Percentiles rank a stretch among this genome's conserved stretches.
Evolutionary conservation across 345 rosid species (phyloP).

Genomic region (Laguncularia racemosa): DNA sequence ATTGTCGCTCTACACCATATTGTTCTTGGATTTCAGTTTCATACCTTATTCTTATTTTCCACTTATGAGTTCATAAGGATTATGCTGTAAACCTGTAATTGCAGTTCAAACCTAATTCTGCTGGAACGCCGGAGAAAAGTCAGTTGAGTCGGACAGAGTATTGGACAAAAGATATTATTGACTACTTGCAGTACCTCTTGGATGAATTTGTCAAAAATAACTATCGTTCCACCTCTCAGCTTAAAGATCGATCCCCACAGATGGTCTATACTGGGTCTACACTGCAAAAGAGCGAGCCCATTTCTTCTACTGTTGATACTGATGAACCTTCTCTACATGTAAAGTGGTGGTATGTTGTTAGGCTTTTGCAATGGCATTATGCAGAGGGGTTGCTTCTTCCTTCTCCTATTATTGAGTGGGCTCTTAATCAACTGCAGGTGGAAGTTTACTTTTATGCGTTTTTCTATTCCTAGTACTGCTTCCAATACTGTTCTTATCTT

Average conservation of each 20-base stretch:
- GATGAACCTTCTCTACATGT: slow-evolving; percentile 84
- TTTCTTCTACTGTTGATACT: slow-evolving; percentile 45
- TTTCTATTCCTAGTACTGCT: background rate
- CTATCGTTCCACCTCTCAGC: slow-evolving; percentile 51
- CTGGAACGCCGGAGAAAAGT: slow-evolving; percentile 56
- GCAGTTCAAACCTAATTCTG: slow-evolving; percentile 74
- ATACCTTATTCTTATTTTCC: background rate
- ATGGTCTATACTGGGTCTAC: slow-evolving; percentile 57
- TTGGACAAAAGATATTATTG: slow-evolving; percentile 96
- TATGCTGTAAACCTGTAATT: slow-evolving; percentile 23
- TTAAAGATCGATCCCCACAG: slow-evolving; percentile 60
- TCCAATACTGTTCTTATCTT: background rate
- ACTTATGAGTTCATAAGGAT: slow-evolving; percentile 10
- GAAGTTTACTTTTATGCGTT: background rate
- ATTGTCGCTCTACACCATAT: background rate
- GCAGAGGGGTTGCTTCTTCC: slow-evolving; percentile 91
- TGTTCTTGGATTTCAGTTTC: too few species aligned
- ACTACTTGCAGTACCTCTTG: slow-evolving; percentile 73
- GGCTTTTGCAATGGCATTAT: slow-evolving; percentile 90
- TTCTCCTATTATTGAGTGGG: slow-evolving; percentile 90
- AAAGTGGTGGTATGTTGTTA: slow-evolving; percentile 94
- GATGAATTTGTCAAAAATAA: slow-evolving; percentile 66
- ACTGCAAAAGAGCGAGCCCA: slow-evolving; percentile 46
- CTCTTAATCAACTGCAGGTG: slow-evolving; percentile 82
- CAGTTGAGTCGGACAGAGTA: slow-evolving; percentile 69